Evolutionary conservation across 1,139 yeast genomes (phyloP).

Genomic region (Candida sp.): DNA sequence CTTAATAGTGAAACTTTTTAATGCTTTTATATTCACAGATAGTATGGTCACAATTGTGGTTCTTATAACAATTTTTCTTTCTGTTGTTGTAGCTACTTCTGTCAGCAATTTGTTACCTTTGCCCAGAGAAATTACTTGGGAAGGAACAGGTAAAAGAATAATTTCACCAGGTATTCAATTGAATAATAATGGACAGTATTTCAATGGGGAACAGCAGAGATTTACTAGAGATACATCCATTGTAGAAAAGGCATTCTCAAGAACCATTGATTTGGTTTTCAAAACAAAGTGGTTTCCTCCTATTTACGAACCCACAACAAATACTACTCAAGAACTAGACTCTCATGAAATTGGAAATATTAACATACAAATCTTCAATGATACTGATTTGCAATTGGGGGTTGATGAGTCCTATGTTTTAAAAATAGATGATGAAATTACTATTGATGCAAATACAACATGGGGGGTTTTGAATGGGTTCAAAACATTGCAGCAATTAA

Average conservation of each 20-base stretch:
- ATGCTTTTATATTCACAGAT: too few species aligned
- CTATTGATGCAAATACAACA: conserved; percentile 28
- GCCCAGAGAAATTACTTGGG: conserved; percentile 18
- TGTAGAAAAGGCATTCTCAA: conserved; percentile 16
- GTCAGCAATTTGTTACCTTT: conserved; percentile 19
- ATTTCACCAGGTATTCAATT: conserved; percentile 4
- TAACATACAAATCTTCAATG: conserved; percentile 13
- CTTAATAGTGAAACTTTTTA: neutral
- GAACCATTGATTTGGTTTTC: conserved; percentile 13
- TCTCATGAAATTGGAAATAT: conserved; percentile 11
- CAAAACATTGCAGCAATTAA: conserved; percentile 42
- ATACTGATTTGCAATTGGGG: conserved; percentile 33
- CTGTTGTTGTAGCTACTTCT: neutral
- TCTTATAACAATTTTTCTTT: too few species aligned
- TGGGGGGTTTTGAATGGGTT: conserved; percentile 50
- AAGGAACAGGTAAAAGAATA: conserved; percentile 2
- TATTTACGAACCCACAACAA: neutral
- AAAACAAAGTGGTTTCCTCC: conserved; percentile 24
- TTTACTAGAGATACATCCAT: conserved; percentile 1
- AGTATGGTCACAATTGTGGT: neutral
- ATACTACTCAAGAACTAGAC: conserved; percentile 7
- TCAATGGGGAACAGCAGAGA: conserved; percentile 1
- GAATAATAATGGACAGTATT: conserved; percentile 1
- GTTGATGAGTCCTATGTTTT: conserved; percentile 40
- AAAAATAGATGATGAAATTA: conserved; percentile 13